These are phyloP conservation scores for Trypanosoma rangeli DNA, from an alignment of 208 protist species.

Conservation along the genomic window DNA sequence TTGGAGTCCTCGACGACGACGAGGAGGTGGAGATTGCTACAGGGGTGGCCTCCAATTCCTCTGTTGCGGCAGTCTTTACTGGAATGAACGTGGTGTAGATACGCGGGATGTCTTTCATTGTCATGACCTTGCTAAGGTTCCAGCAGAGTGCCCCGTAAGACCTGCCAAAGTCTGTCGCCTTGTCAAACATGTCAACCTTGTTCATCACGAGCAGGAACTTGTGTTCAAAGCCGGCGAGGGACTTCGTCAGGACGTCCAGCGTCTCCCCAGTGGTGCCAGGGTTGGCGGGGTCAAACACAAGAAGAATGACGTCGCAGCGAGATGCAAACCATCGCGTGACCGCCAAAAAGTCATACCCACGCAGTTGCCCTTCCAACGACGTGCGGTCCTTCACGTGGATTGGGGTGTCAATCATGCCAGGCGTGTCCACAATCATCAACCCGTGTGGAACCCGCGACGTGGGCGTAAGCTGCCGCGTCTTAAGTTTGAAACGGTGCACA, in stretches of 20 bases:
- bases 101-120: slow-evolving; percentile 87
- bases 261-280: slow-evolving; percentile 91
- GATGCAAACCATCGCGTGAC: slow-evolving; percentile 87
- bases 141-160: slow-evolving; percentile 91
- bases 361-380: slow-evolving; percentile 42
- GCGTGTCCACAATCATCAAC: slow-evolving; percentile 89
- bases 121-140: slow-evolving; percentile 90
- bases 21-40: not conserved
- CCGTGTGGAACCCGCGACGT: slow-evolving; percentile 47
- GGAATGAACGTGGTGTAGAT: slow-evolving; percentile 89
- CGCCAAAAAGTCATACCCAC: slow-evolving; percentile 89
- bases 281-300: slow-evolving; percentile 91
- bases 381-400: slow-evolving; percentile 43
- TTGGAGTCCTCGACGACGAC: not conserved
- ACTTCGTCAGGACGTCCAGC: slow-evolving; percentile 88
- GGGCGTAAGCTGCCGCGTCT: slow-evolving; percentile 52
- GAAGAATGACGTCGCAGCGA: slow-evolving; percentile 86
- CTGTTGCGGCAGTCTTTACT: slow-evolving; percentile 20
- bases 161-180: slow-evolving; percentile 85
- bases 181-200: slow-evolving; percentile 87
- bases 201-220: slow-evolving; percentile 91
- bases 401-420: slow-evolving; percentile 92
- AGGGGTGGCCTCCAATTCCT: not conserved
- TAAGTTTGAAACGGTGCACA: slow-evolving; percentile 77
- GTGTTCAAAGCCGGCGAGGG: slow-evolving; percentile 80